Percentiles rank a stretch among this genome's conserved stretches.
These are phyloP conservation scores for Chlorella vulgaris DNA, from an alignment of 139 green algal genomes.

Conservation along the genomic window DNA sequence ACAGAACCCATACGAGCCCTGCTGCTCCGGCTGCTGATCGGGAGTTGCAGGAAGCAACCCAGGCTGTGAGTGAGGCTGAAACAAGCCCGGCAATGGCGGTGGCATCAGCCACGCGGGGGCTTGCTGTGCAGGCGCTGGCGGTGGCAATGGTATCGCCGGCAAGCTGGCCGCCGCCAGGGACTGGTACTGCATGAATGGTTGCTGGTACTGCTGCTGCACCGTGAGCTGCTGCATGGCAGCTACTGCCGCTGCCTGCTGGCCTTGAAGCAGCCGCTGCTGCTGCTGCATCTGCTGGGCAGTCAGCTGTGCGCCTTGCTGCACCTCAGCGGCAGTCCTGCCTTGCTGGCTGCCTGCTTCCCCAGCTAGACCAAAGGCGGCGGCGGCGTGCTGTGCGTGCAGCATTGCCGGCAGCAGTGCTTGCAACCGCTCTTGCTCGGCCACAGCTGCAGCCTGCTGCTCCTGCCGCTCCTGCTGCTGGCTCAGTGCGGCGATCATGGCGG, in stretches of 20 bases:
- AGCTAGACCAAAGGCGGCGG: background rate
- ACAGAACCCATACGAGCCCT: no score
- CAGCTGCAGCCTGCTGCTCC: background rate
- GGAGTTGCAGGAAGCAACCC: background rate
- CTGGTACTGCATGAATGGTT: background rate
- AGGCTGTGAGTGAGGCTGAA: background rate
- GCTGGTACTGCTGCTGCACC: background rate
- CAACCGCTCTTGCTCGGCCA: background rate
- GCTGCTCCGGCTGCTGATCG: background rate
- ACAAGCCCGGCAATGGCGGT: background rate
- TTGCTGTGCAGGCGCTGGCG: background rate
- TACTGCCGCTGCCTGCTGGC: background rate
- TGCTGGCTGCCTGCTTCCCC: background rate
- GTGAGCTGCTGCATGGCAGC: background rate
- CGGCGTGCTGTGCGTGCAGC: background rate
- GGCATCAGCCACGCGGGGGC: background rate
- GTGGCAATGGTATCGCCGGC: background rate
- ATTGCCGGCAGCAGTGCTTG: background rate
- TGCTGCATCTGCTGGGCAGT: background rate
- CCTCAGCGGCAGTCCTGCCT: background rate
- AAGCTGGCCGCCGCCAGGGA: background rate
- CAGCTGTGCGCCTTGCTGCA: background rate
- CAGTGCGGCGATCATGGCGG: background rate
- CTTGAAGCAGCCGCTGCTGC: background rate
- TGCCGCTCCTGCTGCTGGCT: background rate